phyloP scores from a whole-genome alignment of 257 asterid species.

The Henckelia pumila region DNA sequence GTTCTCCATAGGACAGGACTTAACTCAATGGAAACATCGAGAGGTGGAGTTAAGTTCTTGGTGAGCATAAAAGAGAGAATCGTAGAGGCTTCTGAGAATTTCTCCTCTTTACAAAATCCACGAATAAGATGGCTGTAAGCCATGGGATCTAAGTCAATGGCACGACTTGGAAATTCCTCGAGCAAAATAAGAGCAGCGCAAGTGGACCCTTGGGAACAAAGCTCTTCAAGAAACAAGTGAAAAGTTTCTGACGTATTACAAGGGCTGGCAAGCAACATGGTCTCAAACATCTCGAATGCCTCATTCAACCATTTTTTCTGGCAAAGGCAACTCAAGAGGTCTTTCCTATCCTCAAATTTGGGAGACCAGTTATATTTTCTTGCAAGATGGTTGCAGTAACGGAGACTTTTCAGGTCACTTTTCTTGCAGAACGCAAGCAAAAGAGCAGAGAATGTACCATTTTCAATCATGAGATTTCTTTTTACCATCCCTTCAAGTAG shows the following conservation, averaged over 20 bases:
- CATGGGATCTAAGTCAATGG: slow-evolving; percentile 24
- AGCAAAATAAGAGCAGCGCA: slow-evolving; percentile 40
- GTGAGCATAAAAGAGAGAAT: slow-evolving; percentile 47
- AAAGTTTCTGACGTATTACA: slow-evolving; percentile 26
- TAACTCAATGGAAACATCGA: slow-evolving; percentile 41
- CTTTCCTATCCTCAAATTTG: slow-evolving; percentile 41
- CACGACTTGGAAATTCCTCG: slow-evolving; percentile 41
- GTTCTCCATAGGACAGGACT: slow-evolving; percentile 50
- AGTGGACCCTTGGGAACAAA: slow-evolving; percentile 52
- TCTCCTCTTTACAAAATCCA: slow-evolving; percentile 60
- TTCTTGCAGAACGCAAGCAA: slow-evolving; percentile 51
- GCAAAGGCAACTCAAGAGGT: slow-evolving; percentile 51
- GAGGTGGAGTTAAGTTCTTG: slow-evolving; percentile 39
- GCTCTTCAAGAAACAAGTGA: slow-evolving; percentile 41
- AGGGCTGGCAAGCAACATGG: slow-evolving; percentile 29
- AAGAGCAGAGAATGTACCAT: slow-evolving; percentile 46
- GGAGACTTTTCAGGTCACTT: slow-evolving; percentile 50
- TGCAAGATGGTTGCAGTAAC: slow-evolving; percentile 42
- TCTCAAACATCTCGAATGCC: slow-evolving; percentile 58
- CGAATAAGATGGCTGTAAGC: slow-evolving; percentile 43
- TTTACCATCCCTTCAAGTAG: slow-evolving; percentile 54
- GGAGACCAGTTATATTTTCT: slow-evolving; percentile 61
- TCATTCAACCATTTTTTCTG: slow-evolving; percentile 45
- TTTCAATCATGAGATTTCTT: slow-evolving; percentile 44
- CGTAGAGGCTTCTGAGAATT: slow-evolving; percentile 43